Conservation (phyloP, 306 rosid species). For the Rosa persica region DNA sequence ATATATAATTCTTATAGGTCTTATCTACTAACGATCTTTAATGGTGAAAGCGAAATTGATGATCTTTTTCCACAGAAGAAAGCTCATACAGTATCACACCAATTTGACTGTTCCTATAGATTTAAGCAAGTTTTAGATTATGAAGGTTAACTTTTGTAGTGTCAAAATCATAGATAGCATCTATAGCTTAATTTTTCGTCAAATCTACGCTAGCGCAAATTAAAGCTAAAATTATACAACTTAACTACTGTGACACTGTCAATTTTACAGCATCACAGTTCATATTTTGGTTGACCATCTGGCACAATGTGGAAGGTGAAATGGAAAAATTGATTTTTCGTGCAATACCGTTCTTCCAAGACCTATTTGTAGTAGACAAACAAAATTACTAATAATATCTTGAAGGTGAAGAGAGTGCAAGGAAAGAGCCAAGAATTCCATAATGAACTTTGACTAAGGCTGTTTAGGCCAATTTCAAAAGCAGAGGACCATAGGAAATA, state of each 20-base stretch:
- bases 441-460: not conserved
- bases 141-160: not conserved
- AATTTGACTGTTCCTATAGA: not conserved
- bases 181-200: not conserved
- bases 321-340: not conserved
- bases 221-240: not conserved
- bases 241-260: not conserved
- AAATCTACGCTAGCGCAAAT: not conserved
- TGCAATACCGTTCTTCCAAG: not conserved
- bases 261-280: not conserved
- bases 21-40: not conserved
- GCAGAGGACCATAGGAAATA: conserved; percentile 41
- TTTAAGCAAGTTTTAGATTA: not conserved
- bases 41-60: not conserved
- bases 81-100: not conserved
- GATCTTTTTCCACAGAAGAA: not conserved
- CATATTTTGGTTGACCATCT: not conserved
- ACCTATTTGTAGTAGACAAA: not conserved
- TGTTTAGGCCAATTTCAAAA: conserved; percentile 33
- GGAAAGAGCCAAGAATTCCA: not conserved
- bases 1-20: not conserved
- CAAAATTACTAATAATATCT: not conserved
- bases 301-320: not conserved
- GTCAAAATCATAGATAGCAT: conserved; percentile 12
- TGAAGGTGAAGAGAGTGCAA: conserved; percentile 14